These are phyloP conservation scores for Populus simonii DNA, from an alignment of 345 rosid species.

Conservation along the genomic window DNA sequence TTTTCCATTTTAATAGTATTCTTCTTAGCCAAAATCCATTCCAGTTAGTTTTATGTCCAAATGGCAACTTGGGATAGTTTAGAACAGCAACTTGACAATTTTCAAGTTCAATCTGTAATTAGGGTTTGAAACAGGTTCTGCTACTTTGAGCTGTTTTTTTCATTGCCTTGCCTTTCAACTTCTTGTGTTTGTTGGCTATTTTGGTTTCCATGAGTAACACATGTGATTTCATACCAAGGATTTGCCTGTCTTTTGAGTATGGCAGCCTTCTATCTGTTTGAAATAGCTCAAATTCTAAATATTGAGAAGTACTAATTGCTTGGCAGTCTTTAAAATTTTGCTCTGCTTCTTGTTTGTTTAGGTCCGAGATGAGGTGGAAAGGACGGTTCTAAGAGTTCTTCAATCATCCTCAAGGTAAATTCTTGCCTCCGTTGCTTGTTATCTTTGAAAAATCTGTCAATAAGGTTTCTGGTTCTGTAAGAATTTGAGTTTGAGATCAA, in stretches of 20 bases:
- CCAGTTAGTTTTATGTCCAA: background rate
- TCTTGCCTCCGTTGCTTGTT: background rate
- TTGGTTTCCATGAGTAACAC: background rate
- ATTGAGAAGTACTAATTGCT: background rate
- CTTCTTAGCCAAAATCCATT: background rate
- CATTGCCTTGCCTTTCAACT: background rate
- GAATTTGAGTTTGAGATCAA: background rate
- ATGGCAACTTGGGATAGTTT: background rate
- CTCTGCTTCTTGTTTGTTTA: slow-evolving; percentile 4
- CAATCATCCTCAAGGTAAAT: slow-evolving; percentile 24
- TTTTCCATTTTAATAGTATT: background rate
- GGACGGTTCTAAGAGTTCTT: background rate
- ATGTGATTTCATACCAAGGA: background rate
- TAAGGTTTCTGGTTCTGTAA: background rate
- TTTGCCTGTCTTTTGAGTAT: background rate
- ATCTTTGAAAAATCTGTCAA: background rate
- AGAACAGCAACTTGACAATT: background rate
- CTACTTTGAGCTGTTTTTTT: background rate
- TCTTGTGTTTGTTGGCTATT: background rate
- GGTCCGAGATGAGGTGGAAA: slow-evolving; percentile 29
- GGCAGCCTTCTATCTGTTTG: background rate
- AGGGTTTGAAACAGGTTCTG: background rate
- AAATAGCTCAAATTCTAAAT: background rate
- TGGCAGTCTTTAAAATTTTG: background rate
- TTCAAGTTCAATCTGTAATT: background rate